phyloP scores from a whole-genome alignment of 179 eudicot species.

The Beta lomatogona region DNA sequence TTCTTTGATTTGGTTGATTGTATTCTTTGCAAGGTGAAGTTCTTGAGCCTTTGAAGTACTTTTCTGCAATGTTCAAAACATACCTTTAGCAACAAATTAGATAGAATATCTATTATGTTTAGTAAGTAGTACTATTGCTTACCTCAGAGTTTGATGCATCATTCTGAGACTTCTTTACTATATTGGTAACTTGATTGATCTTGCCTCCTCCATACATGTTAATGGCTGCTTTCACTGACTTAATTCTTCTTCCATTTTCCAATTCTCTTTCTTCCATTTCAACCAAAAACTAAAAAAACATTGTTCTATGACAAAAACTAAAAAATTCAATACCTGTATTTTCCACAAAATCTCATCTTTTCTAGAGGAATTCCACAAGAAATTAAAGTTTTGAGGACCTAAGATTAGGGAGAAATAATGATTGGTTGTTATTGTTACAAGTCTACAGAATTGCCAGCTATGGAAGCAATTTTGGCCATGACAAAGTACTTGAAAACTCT shows the following conservation, averaged over 20 bases:
- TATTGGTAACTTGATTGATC: conserved; percentile 20
- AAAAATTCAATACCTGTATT: not conserved
- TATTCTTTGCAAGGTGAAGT: conserved; percentile 57
- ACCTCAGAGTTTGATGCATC: conserved; percentile 25
- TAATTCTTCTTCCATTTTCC: conserved; percentile 20
- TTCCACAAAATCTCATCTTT: not conserved
- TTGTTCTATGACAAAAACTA: not conserved
- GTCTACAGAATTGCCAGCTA: conserved; percentile 17
- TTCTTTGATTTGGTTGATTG: conserved; percentile 37
- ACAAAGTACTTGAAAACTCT: not conserved
- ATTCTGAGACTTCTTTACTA: conserved; percentile 27
- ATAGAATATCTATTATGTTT: not conserved
- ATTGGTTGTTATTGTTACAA: conserved; percentile 36
- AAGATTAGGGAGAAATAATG: conserved; percentile 17
- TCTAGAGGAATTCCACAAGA: not conserved
- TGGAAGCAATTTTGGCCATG: conserved; percentile 19
- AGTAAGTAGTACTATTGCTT: not conserved
- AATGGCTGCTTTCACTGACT: conserved; percentile 50
- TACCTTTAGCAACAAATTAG: not conserved
- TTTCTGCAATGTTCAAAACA: conserved; percentile 35
- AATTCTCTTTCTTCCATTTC: conserved; percentile 34
- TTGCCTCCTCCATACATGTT: conserved; percentile 47
- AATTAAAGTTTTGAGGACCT: conserved; percentile 5
- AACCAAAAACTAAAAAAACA: not conserved
- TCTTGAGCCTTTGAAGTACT: conserved; percentile 54